phyloP scores from a whole-genome alignment of 2,329 filamentous ascomycete species.

The Aspergillus sp. region DNA sequence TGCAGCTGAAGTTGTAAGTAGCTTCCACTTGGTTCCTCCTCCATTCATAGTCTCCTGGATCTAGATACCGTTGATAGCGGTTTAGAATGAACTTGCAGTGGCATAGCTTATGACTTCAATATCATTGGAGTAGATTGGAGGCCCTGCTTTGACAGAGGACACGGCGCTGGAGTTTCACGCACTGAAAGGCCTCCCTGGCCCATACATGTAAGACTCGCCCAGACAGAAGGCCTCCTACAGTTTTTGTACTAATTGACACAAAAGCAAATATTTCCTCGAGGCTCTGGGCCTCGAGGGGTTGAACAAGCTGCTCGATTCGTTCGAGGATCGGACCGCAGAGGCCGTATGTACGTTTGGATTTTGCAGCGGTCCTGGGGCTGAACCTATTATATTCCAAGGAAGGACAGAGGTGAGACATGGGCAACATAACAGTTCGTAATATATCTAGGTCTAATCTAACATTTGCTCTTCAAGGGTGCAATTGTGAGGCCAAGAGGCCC shows the following conservation, averaged over 20 bases:
- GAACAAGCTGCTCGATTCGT: conserved; percentile 82
- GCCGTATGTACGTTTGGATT: conserved; percentile 96
- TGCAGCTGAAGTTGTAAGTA: conserved; percentile 65
- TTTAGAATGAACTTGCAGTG: neutral
- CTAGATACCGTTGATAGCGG: too few species aligned
- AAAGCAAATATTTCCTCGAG: conserved; percentile 88
- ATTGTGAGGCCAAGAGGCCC: conserved; percentile 80
- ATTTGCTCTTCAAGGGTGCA: conserved; percentile 48
- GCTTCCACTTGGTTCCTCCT: neutral
- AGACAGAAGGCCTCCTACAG: too few species aligned
- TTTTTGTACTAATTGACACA: conserved; percentile 3
- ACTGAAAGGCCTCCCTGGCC: conserved; percentile 80
- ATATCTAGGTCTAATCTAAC: neutral
- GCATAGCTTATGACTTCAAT: neutral
- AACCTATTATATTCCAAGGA: conserved; percentile 85
- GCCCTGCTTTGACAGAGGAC: conserved; percentile 90
- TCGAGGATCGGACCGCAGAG: conserved; percentile 82
- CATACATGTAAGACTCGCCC: conserved; percentile 65
- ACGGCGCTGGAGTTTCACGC: conserved; percentile 91
- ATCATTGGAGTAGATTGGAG: conserved; percentile 52
- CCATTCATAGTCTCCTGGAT: neutral
- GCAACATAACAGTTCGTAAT: neutral
- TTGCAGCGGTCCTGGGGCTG: conserved; percentile 71
- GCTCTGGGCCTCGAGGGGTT: conserved; percentile 74
- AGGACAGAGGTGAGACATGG: conserved; percentile 59